Percentiles rank a stretch among this genome's conserved stretches.
phyloP scores from a whole-genome alignment of 1,284 basidiomycete species.

The Trametes hirsuta region DNA sequence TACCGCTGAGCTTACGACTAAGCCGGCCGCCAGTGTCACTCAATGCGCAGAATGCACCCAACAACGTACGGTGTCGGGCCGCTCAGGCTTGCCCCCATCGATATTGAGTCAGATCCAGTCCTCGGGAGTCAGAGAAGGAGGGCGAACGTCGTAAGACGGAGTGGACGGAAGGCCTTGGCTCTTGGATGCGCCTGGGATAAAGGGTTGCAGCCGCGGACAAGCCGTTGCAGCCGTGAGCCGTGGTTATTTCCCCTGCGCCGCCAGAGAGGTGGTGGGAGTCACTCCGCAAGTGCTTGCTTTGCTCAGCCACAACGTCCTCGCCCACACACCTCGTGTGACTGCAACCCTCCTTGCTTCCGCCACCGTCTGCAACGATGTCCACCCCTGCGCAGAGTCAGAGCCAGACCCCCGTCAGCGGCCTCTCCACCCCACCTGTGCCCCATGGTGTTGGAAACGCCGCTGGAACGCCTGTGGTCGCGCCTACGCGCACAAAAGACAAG shows the following conservation, averaged over 20 bases:
- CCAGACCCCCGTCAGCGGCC: conserved; percentile 31
- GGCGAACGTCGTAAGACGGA: conserved; percentile 15
- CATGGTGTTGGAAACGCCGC: conserved; percentile 38
- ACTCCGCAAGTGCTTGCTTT: background rate
- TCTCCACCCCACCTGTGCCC: conserved; percentile 33
- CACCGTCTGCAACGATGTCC: conserved; percentile 31
- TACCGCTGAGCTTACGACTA: background rate
- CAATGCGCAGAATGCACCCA: background rate
- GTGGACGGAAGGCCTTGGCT: conserved; percentile 13
- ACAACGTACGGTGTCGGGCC: too few species aligned
- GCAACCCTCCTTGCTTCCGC: background rate
- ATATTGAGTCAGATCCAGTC: conserved; percentile 17
- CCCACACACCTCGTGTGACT: conserved; percentile 9
- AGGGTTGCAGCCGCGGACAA: conserved; percentile 1
- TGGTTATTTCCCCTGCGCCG: conserved; percentile 3
- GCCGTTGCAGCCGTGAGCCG: background rate
- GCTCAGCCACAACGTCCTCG: conserved; percentile 15
- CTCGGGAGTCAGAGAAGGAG: background rate
- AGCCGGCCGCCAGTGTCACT: background rate
- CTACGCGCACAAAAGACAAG: conserved; percentile 57
- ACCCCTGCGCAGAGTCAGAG: conserved; percentile 29
- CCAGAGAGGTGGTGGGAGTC: conserved; percentile 18
- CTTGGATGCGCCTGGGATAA: conserved; percentile 3
- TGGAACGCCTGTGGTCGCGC: conserved; percentile 47
- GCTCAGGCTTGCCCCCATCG: background rate